Evolutionary conservation across 1,284 basidiomycete genomes (phyloP).

Genomic region (Sporisorium sorghi): DNA sequence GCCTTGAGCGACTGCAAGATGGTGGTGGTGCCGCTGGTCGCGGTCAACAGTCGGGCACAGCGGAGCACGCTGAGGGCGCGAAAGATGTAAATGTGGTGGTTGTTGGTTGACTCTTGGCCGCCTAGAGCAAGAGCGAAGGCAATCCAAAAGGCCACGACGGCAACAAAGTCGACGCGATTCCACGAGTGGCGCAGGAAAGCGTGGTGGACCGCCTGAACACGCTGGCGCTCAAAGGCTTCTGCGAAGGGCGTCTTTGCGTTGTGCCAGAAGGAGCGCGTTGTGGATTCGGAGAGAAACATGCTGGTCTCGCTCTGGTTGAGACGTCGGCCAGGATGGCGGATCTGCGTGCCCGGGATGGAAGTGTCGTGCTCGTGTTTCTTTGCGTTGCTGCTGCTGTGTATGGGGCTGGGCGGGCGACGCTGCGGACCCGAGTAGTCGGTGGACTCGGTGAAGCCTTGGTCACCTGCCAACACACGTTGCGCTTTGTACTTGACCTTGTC

Average conservation of each 20-base stretch:
- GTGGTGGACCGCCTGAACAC: slow-evolving; percentile 67
- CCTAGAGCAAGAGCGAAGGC: slow-evolving; percentile 78
- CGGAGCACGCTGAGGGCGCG: slow-evolving; percentile 89
- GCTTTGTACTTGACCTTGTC: slow-evolving; percentile 51
- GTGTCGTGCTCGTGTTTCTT: background rate
- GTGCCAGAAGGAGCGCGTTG: slow-evolving; percentile 39
- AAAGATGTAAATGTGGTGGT: slow-evolving; percentile 84
- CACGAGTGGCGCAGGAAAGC: slow-evolving; percentile 92
- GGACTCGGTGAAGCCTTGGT: slow-evolving; percentile 29
- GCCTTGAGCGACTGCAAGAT: slow-evolving; percentile 93
- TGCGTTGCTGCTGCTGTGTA: background rate
- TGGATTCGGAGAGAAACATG: slow-evolving; percentile 43
- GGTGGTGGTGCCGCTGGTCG: slow-evolving; percentile 92
- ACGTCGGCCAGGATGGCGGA: slow-evolving; percentile 32
- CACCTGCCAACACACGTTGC: slow-evolving; percentile 34
- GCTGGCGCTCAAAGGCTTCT: slow-evolving; percentile 70
- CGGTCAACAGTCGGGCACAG: slow-evolving; percentile 82
- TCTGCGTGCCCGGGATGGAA: background rate
- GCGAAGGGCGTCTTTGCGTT: slow-evolving; percentile 71
- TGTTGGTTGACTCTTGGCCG: slow-evolving; percentile 76
- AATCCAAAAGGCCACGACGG: slow-evolving; percentile 83
- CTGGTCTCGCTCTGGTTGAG: slow-evolving; percentile 46
- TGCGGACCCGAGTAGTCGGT: background rate
- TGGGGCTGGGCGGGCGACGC: background rate
- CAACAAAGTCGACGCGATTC: slow-evolving; percentile 89